Base-by-base conservation (phyloP, 495 filamentous ascomycete species). In the Penicillium macrosclerotiorum region DNA sequence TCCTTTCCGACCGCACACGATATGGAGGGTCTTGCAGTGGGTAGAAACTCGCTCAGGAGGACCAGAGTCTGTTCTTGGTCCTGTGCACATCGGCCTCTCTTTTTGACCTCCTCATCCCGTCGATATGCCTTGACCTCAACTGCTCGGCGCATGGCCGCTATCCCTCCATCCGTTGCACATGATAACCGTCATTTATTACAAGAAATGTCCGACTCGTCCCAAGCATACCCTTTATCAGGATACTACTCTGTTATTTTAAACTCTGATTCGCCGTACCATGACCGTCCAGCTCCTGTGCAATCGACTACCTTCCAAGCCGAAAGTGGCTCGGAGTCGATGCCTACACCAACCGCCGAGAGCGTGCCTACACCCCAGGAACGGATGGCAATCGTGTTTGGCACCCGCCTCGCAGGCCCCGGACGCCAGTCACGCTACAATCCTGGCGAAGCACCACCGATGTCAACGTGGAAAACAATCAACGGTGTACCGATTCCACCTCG, bases 401-500 rank as follows among this genome's bases (percentile, higher is more conserved):
- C 83, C 16, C 81, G 78, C 24, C 75, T 92, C 48, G 83, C 84
- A 31, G 87, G 84, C 41, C 79, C 87, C 50, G 79, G 80, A 58
- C 74, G 85, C 50, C 68, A 79, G 53, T 65, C 79, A 54, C 71
- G 86, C 53, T 77, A 81, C 48, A 57, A 80, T 57, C 68, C 77
- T 47, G 67, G 73, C 32, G 55, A 64, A 22, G 47, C 78, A 69
- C 55, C 65, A 4, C 61, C 69, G 5, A 52, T 58, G 41, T 60
- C 65, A n/a, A 62, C 54, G 13, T 74, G 72, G 71, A 77, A 74
- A 32, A 73, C 80, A 12, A 69, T 95, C 51, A 89, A 89, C 9
- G 91, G 91, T 20, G 79, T 95, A 8, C 71, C 79, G 44, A 86
- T 95, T 3, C 91, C 90, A 8, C 90, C 90, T 13, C 75, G 78